Conservation (phyloP, 2,329 filamentous ascomycete species). For the Beauveria rudraprayagi region DNA sequence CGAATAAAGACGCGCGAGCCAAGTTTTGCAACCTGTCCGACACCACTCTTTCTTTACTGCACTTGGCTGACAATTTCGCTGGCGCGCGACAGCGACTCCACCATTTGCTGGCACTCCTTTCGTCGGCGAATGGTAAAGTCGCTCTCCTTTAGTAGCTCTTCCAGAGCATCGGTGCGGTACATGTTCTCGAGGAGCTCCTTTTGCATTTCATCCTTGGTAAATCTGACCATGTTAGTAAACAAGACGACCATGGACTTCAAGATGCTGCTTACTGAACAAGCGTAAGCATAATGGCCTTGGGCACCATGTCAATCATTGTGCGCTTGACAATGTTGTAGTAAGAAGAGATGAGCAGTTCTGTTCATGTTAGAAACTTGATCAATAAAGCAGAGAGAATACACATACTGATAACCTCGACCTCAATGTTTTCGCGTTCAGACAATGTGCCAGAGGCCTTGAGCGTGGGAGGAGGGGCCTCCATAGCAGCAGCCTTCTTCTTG, state of each 20-base stretch:
- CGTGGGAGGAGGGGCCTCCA: conserved; percentile 88
- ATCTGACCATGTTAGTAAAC: conserved; percentile 41
- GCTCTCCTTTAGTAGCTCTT: conserved; percentile 93
- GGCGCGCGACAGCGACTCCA: conserved; percentile 81
- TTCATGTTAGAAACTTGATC: neutral
- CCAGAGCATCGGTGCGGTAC: conserved; percentile 84
- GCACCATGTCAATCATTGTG: conserved; percentile 99
- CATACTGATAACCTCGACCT: conserved; percentile 97
- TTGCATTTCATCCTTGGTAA: conserved; percentile 98
- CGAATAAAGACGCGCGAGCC: neutral
- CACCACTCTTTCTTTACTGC: conserved; percentile 36
- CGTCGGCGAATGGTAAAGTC: conserved; percentile 91
- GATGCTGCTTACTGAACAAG: conserved; percentile 71
- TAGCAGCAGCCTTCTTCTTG: conserved; percentile 99
- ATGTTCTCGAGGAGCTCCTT: conserved; percentile 93
- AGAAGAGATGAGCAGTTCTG: conserved; percentile 88
- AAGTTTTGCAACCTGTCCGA: neutral
- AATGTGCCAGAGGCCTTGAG: conserved; percentile 91
- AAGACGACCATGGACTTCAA: too few relatives aligned
- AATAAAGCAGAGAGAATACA: conserved; percentile 17
- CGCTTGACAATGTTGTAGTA: conserved; percentile 98
- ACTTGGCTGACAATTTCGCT: conserved; percentile 91
- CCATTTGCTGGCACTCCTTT: conserved; percentile 99
- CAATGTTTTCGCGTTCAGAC: conserved; percentile 87
- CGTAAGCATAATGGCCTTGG: conserved; percentile 97